Conservation (phyloP, 2,329 filamentous ascomycete species). For the Septoria petroselini region DNA sequence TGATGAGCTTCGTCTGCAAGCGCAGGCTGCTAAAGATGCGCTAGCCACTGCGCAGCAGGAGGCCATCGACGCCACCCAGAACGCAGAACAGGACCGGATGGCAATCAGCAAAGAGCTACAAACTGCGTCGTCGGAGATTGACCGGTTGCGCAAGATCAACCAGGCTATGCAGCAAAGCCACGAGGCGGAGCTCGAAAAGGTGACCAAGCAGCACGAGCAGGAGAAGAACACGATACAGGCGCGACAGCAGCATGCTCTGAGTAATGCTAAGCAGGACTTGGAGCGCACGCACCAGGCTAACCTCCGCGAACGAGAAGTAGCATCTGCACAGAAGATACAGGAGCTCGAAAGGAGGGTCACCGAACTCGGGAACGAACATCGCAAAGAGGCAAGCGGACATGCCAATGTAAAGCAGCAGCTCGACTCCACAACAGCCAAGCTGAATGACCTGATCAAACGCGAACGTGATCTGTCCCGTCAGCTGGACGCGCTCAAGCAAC, state of each 20-base stretch:
- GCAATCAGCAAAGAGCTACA: slow-evolving; percentile 48
- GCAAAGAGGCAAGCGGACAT: slow-evolving; percentile 32
- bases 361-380: slow-evolving; percentile 35
- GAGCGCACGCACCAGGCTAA: slow-evolving; percentile 31
- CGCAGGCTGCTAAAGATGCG: slow-evolving; percentile 67
- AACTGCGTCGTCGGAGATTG: slow-evolving; percentile 45
- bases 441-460: slow-evolving; percentile 30
- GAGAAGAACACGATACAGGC: slow-evolving; percentile 30
- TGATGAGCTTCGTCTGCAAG: slow-evolving; percentile 73
- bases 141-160: slow-evolving; percentile 62
- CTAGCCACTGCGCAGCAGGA: slow-evolving; percentile 58
- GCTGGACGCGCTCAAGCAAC: slow-evolving; percentile 27
- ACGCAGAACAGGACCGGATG: slow-evolving; percentile 49
- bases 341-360: slow-evolving; percentile 32
- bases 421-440: slow-evolving; percentile 31
- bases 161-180: slow-evolving; percentile 69
- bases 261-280: slow-evolving; percentile 28
- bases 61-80: slow-evolving; percentile 53
- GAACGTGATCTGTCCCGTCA: slow-evolving; percentile 28
- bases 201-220: slow-evolving; percentile 49
- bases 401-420: slow-evolving; percentile 35
- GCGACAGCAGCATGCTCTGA: slow-evolving; percentile 38
- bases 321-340: slow-evolving; percentile 30
- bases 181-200: slow-evolving; percentile 50
- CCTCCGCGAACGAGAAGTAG: slow-evolving; percentile 29